phyloP scores from a whole-genome alignment of 768 basidiomycete genomes.

The Pseudohyphozyma bogoriensis region DNA sequence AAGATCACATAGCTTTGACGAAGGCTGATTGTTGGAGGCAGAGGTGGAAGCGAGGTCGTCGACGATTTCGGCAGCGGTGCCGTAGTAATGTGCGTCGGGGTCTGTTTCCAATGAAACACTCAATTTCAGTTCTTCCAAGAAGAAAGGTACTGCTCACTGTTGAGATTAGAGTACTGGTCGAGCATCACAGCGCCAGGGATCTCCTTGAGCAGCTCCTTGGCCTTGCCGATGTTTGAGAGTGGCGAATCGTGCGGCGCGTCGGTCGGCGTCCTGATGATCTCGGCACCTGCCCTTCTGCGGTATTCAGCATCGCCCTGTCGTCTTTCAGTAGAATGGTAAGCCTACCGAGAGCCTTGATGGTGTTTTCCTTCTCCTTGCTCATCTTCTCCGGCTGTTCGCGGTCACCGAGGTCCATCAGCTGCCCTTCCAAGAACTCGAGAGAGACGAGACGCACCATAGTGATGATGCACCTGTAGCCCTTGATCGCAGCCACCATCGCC shows the following conservation, averaged over 20 bases:
- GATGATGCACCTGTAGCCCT: conserved; percentile 49
- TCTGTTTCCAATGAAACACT: conserved; percentile 9
- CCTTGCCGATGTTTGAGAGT: conserved; percentile 89
- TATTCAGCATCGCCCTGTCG: too few species aligned
- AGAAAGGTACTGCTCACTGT: conserved; percentile 58
- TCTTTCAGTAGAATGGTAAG: not conserved
- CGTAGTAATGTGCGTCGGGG: conserved; percentile 64
- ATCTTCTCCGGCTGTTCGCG: conserved; percentile 82
- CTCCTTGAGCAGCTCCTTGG: conserved; percentile 59
- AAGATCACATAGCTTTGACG: conserved; percentile 56
- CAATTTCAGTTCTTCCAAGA: too few species aligned
- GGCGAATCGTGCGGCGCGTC: conserved; percentile 81
- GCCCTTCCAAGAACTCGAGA: too few species aligned
- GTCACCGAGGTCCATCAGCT: too few species aligned
- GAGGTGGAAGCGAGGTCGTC: conserved; percentile 66
- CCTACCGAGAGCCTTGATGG: conserved; percentile 64
- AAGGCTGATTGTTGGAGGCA: conserved; percentile 49
- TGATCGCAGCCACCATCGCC: conserved; percentile 85
- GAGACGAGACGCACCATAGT: conserved; percentile 28
- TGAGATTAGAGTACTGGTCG: conserved; percentile 61
- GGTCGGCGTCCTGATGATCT: conserved; percentile 87
- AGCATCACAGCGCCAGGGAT: conserved; percentile 81
- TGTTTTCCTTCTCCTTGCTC: conserved; percentile 91
- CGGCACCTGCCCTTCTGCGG: conserved; percentile 47
- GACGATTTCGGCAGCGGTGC: conserved; percentile 89